Evolutionary conservation across 2,329 filamentous ascomycete species (phyloP).

Genomic region (Diaporthe amygdali): DNA sequence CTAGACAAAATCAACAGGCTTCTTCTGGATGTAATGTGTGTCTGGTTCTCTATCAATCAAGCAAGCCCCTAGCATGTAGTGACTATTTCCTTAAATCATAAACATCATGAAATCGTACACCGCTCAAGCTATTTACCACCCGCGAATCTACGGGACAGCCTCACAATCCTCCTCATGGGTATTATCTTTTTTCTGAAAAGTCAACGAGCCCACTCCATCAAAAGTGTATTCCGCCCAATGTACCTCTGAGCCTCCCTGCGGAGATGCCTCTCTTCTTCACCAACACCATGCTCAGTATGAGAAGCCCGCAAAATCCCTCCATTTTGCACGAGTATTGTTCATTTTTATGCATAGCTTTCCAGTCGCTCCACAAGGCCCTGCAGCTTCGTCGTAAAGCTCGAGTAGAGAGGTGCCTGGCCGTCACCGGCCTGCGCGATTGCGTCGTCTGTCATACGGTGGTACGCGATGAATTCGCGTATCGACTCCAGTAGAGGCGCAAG

Average conservation of each 20-base stretch:
- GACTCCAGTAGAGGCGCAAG: conserved; percentile 54
- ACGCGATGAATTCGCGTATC: conserved; percentile 59
- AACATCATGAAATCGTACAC: conserved; percentile 25
- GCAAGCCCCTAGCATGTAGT: neutral
- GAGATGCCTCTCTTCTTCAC: neutral
- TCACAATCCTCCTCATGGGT: neutral
- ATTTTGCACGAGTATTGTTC: neutral
- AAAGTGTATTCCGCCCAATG: neutral
- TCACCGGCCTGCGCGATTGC: conserved; percentile 36
- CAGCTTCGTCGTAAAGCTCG: conserved; percentile 43
- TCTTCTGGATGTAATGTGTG: conserved; percentile 2
- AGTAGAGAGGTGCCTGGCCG: conserved; percentile 34
- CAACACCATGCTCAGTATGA: neutral
- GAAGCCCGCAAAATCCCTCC: neutral
- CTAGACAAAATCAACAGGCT: neutral
- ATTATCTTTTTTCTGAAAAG: conserved; percentile 15
- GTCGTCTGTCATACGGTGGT: conserved; percentile 55
- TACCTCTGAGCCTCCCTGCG: neutral
- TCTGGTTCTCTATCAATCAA: conserved; percentile 15
- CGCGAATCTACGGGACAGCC: neutral
- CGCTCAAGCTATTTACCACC: neutral
- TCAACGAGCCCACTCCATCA: neutral
- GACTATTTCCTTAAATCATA: conserved; percentile 14
- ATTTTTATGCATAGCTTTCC: conserved; percentile 30
- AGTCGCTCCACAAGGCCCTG: conserved; percentile 46